Base-by-base conservation (phyloP, 345 rosid genomes). In the Tarenaya hassleriana region DNA sequence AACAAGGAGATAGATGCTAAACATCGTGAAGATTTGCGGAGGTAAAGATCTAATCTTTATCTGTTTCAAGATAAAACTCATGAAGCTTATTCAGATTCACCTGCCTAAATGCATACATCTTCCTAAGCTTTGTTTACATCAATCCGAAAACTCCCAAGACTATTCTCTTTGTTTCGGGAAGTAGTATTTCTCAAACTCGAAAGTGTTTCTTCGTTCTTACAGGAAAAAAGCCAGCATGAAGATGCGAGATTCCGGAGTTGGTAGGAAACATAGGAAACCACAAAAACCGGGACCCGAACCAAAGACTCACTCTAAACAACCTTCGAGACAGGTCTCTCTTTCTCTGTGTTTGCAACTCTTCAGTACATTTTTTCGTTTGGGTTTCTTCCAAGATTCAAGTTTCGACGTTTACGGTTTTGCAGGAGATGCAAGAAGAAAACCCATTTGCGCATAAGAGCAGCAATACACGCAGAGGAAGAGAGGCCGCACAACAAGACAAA, bases 1-100 rank as follows among this genome's bases (percentile, higher is more conserved):
- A 85, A 74, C 62, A 85, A 74, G 59, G 95, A 85, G 71, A 74
- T 85, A 62, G 90, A 85, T 68, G 95, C 83, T 37, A 85, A 79
- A 71, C 34, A 51, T 19, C 76, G 87, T 1, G 86, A 85, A 15
- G 89, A 77, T 15, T 52, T 68, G 39, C 75, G 76, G 51, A 76
- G 89, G 94, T 85, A 38, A 62, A 49, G 8, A 1, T 34, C 14
- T 50, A 31, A 13, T 35, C 19, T 33, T 24, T 46, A 46, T 15
- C 14, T 19, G 17, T 51, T 51, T 35, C 18, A 34, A 31, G 20
- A 27, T 16, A 31, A 15, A 52, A 13, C 18, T 34, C 27, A 20
- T 40, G 14, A 9, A 29, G 16, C 39, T n/a, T 39, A 3, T 15
- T 9, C 3, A 3, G 12, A 10, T 24, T 18, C 15, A 35, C 34